Conservation (phyloP, 2,329 filamentous ascomycete species). For the Colletotrichum cereale region DNA sequence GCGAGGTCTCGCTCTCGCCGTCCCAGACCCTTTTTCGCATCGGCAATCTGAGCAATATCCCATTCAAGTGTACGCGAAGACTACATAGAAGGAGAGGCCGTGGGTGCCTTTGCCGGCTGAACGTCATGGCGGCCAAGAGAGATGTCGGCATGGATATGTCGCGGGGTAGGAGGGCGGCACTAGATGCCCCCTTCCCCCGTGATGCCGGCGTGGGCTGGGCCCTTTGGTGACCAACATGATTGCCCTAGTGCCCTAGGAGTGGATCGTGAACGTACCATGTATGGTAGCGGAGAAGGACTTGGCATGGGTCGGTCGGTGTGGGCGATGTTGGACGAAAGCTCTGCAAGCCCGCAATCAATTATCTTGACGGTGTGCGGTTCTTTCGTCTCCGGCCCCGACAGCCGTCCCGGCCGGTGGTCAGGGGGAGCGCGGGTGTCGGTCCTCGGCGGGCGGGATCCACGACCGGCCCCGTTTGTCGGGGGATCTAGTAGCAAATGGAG, state of each 20-base stretch:
- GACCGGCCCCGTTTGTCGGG: conserved; percentile 36
- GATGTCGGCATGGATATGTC: background rate
- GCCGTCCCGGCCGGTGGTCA: conserved; percentile 21
- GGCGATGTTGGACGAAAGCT: conserved; percentile 1
- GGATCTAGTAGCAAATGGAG: conserved; percentile 21
- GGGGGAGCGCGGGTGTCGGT: conserved; percentile 25
- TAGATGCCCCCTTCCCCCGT: conserved; percentile 19
- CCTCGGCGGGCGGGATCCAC: conserved; percentile 17
- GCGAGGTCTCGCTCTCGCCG: background rate
- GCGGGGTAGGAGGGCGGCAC: conserved; percentile 15
- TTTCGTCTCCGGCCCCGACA: conserved; percentile 27
- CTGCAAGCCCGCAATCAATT: background rate
- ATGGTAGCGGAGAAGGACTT: conserved; percentile 5
- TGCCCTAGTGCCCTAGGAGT: conserved; percentile 20
- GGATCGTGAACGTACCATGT: conserved; percentile 19
- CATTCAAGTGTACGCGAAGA: background rate
- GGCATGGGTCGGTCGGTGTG: conserved; percentile 25
- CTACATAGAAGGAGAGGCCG: background rate
- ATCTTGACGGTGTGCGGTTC: conserved; percentile 12
- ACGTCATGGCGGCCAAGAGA: background rate
- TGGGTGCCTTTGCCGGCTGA: background rate
- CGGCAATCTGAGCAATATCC: background rate
- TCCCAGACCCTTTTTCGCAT: conserved; percentile 5
- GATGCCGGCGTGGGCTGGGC: conserved; percentile 20
- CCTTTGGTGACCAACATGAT: conserved; percentile 23